Conservation (phyloP, 2,329 filamentous ascomycete species). For the Stemphylium vesicarium region DNA sequence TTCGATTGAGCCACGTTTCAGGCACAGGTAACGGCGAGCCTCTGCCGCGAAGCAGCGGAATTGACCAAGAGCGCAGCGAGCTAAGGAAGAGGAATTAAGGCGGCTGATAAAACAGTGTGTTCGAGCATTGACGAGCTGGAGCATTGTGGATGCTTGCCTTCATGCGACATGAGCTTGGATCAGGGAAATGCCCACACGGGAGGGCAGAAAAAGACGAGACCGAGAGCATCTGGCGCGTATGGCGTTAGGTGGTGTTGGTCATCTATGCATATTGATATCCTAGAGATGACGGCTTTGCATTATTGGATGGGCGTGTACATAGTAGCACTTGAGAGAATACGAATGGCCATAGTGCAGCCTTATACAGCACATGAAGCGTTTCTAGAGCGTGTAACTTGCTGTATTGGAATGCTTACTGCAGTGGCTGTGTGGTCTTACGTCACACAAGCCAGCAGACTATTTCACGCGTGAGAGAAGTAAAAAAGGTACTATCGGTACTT, state of each 20-base stretch:
- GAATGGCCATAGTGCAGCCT: neutral
- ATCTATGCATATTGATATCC: conserved; percentile 20
- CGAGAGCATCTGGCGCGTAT: conserved; percentile 9
- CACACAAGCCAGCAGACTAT: neutral
- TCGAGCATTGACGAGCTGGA: neutral
- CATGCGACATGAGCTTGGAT: neutral
- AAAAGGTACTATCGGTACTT: neutral
- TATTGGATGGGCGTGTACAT: conserved; percentile 11
- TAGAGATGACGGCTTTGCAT: conserved; percentile 1
- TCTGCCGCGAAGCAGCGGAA: conserved; percentile 29
- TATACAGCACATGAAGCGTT: neutral
- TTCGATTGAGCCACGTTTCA: conserved; percentile 39
- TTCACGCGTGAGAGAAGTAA: neutral
- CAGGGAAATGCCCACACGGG: neutral
- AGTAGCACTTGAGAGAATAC: neutral
- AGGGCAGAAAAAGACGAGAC: neutral
- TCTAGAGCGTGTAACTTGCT: neutral
- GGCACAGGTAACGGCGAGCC: conserved; percentile 34
- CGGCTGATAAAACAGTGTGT: neutral
- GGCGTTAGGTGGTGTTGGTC: conserved; percentile 7
- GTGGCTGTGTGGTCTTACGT: neutral
- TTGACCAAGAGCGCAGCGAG: conserved; percentile 26
- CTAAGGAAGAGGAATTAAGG: conserved; percentile 35
- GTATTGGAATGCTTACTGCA: neutral
- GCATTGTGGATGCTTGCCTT: neutral